phyloP scores from a whole-genome alignment of 371 early-diverging fungal genomes.

The Circinella umbellata region DNA sequence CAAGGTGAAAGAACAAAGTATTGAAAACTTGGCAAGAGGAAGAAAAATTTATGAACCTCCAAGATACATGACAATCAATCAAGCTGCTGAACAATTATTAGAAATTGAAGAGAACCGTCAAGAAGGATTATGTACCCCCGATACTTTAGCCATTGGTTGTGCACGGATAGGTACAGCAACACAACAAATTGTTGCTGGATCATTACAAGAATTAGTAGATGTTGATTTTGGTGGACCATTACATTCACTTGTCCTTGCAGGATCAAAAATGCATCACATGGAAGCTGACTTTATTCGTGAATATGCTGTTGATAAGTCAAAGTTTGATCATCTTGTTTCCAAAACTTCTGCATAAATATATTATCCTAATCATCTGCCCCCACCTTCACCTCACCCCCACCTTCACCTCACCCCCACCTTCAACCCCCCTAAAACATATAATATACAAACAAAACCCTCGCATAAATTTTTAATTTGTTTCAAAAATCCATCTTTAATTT shows the following conservation, averaged over 20 bases:
- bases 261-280: conserved; percentile 90
- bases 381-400: too few species aligned
- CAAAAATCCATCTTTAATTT: background rate
- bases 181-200: conserved; percentile 88
- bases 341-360: conserved; percentile 24
- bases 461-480: too few species aligned
- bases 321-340: conserved; percentile 73
- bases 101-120: conserved; percentile 85
- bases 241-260: conserved; percentile 92
- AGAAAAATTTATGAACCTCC: conserved; percentile 96
- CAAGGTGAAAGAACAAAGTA: conserved; percentile 97
- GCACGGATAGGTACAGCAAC: conserved; percentile 91
- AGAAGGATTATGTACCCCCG: conserved; percentile 75
- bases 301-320: conserved; percentile 72
- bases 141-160: conserved; percentile 92
- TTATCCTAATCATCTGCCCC: too few species aligned
- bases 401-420: too few species aligned
- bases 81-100: conserved; percentile 91
- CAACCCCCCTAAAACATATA: too few species aligned
- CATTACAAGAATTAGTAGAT: conserved; percentile 79
- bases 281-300: conserved; percentile 90
- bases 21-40: conserved; percentile 94
- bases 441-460: too few species aligned
- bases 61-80: conserved; percentile 97
- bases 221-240: conserved; percentile 96